phyloP scores from a whole-genome alignment of 352 stramenopile species.

The Phytopythium aichiense region DNA sequence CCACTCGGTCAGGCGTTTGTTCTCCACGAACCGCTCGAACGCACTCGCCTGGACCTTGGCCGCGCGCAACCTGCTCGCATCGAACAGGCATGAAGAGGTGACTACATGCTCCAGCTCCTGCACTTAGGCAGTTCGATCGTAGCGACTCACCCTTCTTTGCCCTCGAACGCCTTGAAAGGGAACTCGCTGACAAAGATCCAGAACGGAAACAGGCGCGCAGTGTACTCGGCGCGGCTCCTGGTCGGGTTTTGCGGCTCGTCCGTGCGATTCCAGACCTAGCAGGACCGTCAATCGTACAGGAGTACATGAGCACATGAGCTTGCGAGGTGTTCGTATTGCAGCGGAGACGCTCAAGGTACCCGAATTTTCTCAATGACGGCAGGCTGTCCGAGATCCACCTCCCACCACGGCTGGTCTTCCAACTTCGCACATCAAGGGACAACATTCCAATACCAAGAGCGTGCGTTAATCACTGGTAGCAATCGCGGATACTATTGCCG shows the following conservation, averaged over 20 bases:
- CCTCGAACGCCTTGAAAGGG: constrained; percentile 76
- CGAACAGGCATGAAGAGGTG: neutral
- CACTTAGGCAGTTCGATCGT: neutral
- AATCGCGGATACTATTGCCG: too few species aligned
- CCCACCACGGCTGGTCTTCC: constrained; percentile 92
- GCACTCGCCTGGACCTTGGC: constrained; percentile 76
- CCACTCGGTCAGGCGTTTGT: constrained; percentile 87
- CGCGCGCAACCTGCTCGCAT: constrained; percentile 51
- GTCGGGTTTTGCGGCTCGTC: constrained; percentile 84
- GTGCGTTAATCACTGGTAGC: neutral
- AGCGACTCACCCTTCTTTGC: constrained; percentile 58
- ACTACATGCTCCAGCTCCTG: neutral
- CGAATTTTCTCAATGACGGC: constrained; percentile 76
- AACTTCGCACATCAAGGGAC: constrained; percentile 27
- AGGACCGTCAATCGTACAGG: neutral
- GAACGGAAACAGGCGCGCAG: constrained; percentile 83
- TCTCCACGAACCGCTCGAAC: constrained; percentile 73
- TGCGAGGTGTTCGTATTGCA: neutral
- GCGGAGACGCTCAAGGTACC: constrained; percentile 15
- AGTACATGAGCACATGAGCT: neutral
- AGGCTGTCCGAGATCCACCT: constrained; percentile 87
- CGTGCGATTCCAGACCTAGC: constrained; percentile 86
- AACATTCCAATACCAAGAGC: neutral
- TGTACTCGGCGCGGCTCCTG: constrained; percentile 72
- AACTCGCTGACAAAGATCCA: constrained; percentile 92